Percentiles rank a stretch among this genome's conserved stretches.
phyloP scores from a whole-genome alignment of 768 basidiomycete species.

The Amanita pseudoporphyria region DNA sequence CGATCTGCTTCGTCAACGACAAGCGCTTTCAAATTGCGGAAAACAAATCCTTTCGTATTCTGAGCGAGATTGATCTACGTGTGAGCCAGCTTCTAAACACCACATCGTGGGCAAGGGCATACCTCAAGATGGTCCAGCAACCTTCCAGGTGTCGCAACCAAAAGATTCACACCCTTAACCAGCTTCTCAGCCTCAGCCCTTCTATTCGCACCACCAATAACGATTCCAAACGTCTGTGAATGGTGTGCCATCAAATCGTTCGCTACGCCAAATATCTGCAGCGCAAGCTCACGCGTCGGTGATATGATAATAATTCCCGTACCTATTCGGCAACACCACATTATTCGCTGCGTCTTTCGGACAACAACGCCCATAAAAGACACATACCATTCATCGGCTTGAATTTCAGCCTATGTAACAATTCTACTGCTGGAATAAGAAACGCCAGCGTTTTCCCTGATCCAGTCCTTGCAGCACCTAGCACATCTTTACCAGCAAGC shows the following conservation, averaged over 20 bases:
- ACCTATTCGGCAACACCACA: conserved; percentile 53
- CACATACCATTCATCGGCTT: conserved; percentile 83
- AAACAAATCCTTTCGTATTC: conserved; percentile 97
- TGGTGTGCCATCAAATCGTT: conserved; percentile 93
- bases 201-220: conserved; percentile 97
- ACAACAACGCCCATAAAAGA: not conserved
- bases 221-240: conserved; percentile 94
- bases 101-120: conserved; percentile 16
- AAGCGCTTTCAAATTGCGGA: conserved; percentile 88
- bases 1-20: conserved; percentile 85
- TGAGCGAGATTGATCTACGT: too few relatives aligned
- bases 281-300: conserved; percentile 91
- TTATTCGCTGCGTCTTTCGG: not conserved
- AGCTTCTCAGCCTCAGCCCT: conserved; percentile 94
- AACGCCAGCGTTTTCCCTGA: conserved; percentile 97
- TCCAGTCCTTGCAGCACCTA: conserved; percentile 95
- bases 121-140: conserved; percentile 94
- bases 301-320: conserved; percentile 94
- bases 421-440: conserved; percentile 86
- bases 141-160: conserved; percentile 95
- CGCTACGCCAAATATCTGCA: conserved; percentile 97
- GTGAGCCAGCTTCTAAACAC: not conserved
- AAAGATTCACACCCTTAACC: conserved; percentile 87
- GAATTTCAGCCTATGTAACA: conserved; percentile 88
- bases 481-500: conserved; percentile 92